Conservation (phyloP, 805 yeast species). For the Yarrowia sp. region DNA sequence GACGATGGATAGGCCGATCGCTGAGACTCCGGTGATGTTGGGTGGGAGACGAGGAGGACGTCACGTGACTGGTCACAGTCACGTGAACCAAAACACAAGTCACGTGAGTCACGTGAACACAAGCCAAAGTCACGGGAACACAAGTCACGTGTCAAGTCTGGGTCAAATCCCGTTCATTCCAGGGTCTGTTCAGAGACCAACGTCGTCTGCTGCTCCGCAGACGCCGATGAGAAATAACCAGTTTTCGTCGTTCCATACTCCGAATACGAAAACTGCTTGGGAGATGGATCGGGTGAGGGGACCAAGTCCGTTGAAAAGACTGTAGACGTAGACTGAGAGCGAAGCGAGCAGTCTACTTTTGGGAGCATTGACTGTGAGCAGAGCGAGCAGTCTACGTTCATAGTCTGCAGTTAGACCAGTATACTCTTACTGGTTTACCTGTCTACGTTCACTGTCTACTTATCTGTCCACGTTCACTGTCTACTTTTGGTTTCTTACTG, state of each 20-base stretch:
- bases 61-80: neutral
- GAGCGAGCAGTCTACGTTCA: too few relatives aligned
- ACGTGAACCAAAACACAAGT: too few relatives aligned
- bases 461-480: too few relatives aligned
- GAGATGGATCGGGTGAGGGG: slow-evolving; percentile 12
- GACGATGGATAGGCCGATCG: neutral
- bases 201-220: neutral
- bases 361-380: too few relatives aligned
- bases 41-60: neutral
- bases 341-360: too few relatives aligned
- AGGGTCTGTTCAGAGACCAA: neutral
- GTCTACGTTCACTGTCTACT: too few relatives aligned
- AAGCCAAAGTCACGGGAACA: too few relatives aligned
- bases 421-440: too few relatives aligned
- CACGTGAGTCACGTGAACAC: neutral
- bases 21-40: neutral
- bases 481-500: too few relatives aligned
- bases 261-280: slow-evolving; percentile 15
- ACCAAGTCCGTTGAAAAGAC: slow-evolving; percentile 4
- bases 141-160: too few relatives aligned
- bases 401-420: too few relatives aligned
- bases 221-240: neutral
- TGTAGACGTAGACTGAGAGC: neutral
- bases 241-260: slow-evolving; percentile 13
- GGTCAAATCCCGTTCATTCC: neutral